A percentile compares a stretch with the other conserved stretches of the same genome.
phyloP scores from a whole-genome alignment of 1,284 basidiomycete species.

The Omphalotus olearius region DNA sequence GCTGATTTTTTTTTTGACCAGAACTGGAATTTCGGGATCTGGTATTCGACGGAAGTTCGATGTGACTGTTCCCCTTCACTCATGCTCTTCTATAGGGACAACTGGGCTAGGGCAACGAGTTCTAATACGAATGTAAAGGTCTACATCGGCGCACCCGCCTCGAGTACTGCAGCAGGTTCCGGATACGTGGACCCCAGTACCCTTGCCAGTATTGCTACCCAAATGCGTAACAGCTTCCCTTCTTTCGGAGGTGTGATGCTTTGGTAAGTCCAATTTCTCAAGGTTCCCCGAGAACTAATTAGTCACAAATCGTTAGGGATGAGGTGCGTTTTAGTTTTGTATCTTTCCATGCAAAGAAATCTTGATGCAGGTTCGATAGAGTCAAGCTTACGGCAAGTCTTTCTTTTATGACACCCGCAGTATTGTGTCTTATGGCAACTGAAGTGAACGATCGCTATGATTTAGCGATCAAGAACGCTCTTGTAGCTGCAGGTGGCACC shows the following conservation, averaged over 20 bases:
- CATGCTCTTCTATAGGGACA: constrained; percentile 37
- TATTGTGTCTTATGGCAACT: not conserved
- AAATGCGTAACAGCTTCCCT: constrained; percentile 60
- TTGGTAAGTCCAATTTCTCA: constrained; percentile 47
- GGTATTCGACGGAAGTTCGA: constrained; percentile 25
- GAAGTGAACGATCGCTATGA: constrained; percentile 60
- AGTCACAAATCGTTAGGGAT: not conserved
- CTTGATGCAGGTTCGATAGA: not conserved
- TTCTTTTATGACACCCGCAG: not conserved
- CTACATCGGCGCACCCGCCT: constrained; percentile 58
- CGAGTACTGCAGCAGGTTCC: constrained; percentile 52
- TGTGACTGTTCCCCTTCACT: constrained; percentile 1
- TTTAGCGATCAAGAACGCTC: constrained; percentile 55
- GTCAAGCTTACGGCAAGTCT: constrained; percentile 53
- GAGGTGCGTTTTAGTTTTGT: not conserved
- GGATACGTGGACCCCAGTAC: constrained; percentile 47
- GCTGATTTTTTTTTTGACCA: constrained; percentile 16
- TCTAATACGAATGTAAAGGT: constrained; percentile 58
- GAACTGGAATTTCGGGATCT: constrained; percentile 53
- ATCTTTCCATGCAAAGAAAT: not conserved
- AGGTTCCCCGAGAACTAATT: constrained; percentile 26
- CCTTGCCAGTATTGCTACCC: constrained; percentile 44
- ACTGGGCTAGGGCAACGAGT: constrained; percentile 52
- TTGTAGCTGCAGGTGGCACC: constrained; percentile 57
- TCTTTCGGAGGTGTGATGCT: constrained; percentile 72